These are phyloP conservation scores for Salix caprea DNA, from an alignment of 345 rosid species.

Conservation along the genomic window DNA sequence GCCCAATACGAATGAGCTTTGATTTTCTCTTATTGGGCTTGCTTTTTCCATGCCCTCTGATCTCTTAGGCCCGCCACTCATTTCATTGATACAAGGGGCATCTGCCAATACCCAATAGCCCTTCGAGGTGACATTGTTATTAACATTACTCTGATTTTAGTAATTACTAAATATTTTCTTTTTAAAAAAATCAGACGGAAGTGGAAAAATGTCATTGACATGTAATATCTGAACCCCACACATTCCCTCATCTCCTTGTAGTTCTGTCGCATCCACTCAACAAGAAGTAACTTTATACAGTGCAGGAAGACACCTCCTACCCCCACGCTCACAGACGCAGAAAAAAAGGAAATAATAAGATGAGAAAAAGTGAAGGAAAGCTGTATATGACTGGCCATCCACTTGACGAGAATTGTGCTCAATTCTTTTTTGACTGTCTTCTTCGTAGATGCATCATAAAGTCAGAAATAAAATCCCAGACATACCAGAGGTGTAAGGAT, in stretches of 20 bases:
- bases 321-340: neutral
- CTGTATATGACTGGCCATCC: neutral
- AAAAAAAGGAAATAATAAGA: neutral
- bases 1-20: neutral
- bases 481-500: neutral
- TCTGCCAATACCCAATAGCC: too few species aligned
- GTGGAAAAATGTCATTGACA: neutral
- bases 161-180: neutral
- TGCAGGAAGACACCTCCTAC: neutral
- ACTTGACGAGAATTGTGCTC: neutral
- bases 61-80: neutral
- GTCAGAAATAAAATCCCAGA: neutral
- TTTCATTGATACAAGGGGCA: too few species aligned
- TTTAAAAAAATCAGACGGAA: too few species aligned
- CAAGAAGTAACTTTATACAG: neutral
- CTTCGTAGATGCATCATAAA: neutral
- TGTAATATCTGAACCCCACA: neutral
- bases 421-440: neutral
- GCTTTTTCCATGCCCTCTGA: neutral
- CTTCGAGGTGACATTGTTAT: neutral
- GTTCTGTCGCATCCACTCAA: neutral
- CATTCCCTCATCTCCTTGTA: neutral
- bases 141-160: neutral
- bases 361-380: neutral
- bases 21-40: neutral